Conservation (phyloP, 257 asterid species). For the Fraxinus excelsior region DNA sequence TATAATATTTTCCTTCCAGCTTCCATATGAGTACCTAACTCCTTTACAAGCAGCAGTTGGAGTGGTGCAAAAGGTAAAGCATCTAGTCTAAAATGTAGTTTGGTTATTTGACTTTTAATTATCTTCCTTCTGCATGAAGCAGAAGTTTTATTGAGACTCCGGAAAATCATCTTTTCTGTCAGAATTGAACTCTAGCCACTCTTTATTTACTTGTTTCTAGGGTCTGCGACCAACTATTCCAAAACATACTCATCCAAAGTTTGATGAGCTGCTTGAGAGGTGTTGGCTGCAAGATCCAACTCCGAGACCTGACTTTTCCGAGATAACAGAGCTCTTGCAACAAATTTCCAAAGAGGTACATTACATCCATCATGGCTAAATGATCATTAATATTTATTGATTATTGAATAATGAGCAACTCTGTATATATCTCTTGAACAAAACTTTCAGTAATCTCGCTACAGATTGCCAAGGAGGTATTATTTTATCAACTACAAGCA, state of each 20-base stretch:
- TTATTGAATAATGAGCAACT: not conserved
- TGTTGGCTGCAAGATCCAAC: conserved; percentile 96
- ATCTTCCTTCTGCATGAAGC: not conserved
- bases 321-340: conserved; percentile 60
- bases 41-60: too few relatives aligned
- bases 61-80: too few relatives aligned
- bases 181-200: not conserved
- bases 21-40: too few relatives aligned
- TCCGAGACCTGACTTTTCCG: conserved; percentile 80
- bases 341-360: conserved; percentile 75
- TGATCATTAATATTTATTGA: not conserved
- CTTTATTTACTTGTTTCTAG: conserved; percentile 33
- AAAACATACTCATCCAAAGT: conserved; percentile 66
- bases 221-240: conserved; percentile 91
- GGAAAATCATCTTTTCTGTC: too few relatives aligned
- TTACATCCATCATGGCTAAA: too few relatives aligned
- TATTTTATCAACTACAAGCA: not conserved
- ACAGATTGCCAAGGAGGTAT: not conserved
- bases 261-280: conserved; percentile 79
- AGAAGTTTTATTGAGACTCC: not conserved
- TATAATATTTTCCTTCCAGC: too few relatives aligned
- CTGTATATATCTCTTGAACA: not conserved
- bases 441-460: not conserved
- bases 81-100: conserved; percentile 8
- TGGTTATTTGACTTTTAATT: not conserved